Base-by-base conservation (phyloP, 164 flowering plant genomes). In the Euptelea pleiosperma region DNA sequence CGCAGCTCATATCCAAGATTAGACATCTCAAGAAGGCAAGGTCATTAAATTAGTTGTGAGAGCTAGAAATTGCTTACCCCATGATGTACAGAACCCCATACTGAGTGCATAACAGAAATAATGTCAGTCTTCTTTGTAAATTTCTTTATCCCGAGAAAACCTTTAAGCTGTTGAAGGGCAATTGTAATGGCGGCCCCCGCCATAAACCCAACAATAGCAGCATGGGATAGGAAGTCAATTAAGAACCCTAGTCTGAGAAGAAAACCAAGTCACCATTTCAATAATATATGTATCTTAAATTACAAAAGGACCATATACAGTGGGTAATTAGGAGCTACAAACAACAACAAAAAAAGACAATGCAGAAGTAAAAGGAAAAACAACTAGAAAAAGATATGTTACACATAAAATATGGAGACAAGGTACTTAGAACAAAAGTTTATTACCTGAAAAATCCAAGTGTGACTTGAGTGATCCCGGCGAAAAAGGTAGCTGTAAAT, bases 201-300 rank as follows among this genome's bases (percentile, higher is more conserved):
- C 99, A 90, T 90, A 61, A 93, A 93, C 45, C 97, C 98, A 52
- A 93, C 98, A 37, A 93, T 68, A 9, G 98, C 96, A 63, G 98
- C 97, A 71, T 93, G 98, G 24, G 98, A 89, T 47, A 89, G 76
- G 70, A 92, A 92, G 62, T 92, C 98, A 28, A 93, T 86, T 68
- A 93, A 66, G 77, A 93, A 93, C 0, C 99, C 98, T 72, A 92
- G 71, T 69, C 98, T 92, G 72, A 48, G 55, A 57, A 12, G 18
- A 29, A 52, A 34, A 2, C 18, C 11, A 58, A 51, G 39, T 12
- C 16, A 57, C 8, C 12, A 46, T 18, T 45, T 48, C 21, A 25
- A 5, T 15, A 3, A 9, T 6, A 9, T 0, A 14, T 14, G 16
- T 28, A 10, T 8, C 8, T 2, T 42, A 4, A 51, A 9, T 12